phyloP scores from a whole-genome alignment of 495 filamentous ascomycete genomes.

The Wilcoxina mikolae region DNA sequence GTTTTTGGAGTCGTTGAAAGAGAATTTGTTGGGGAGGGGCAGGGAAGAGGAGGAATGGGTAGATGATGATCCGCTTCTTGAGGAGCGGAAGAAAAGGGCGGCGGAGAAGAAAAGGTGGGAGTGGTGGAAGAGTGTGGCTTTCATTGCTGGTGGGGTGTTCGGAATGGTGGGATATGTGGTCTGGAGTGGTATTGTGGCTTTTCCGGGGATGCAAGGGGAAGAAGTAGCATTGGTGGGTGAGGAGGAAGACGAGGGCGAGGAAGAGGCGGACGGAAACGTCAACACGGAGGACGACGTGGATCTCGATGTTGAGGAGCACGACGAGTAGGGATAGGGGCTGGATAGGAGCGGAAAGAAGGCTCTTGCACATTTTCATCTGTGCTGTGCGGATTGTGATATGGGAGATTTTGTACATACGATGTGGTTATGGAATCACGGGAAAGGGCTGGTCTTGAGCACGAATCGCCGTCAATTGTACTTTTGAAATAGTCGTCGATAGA shows the following conservation, averaged over 20 bases:
- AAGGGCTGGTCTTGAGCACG: too few species aligned
- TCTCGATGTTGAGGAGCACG: not conserved
- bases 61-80: conserved; percentile 7
- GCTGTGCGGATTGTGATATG: too few species aligned
- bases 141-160: conserved; percentile 12
- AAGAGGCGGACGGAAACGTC: conserved; percentile 24
- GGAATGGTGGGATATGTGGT: conserved; percentile 21
- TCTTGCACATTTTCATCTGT: too few species aligned
- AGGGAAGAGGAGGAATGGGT: conserved; percentile 8
- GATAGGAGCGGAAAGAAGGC: too few species aligned
- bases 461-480: too few species aligned
- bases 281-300: conserved; percentile 35
- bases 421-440: too few species aligned
- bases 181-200: conserved; percentile 16
- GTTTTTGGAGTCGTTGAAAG: conserved; percentile 4
- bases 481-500: too few species aligned
- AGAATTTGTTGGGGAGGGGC: conserved; percentile 7
- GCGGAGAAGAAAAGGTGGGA: conserved; percentile 6
- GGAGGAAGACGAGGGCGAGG: not conserved
- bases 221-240: not conserved
- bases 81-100: conserved; percentile 7
- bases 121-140: conserved; percentile 12
- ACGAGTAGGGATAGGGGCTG: conserved; percentile 1
- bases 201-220: not conserved
- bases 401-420: too few species aligned